A percentile compares a stretch with the other conserved stretches of the same genome.
phyloP scores from a whole-genome alignment of 768 basidiomycete genomes.

The Termitomyces sp. region DNA sequence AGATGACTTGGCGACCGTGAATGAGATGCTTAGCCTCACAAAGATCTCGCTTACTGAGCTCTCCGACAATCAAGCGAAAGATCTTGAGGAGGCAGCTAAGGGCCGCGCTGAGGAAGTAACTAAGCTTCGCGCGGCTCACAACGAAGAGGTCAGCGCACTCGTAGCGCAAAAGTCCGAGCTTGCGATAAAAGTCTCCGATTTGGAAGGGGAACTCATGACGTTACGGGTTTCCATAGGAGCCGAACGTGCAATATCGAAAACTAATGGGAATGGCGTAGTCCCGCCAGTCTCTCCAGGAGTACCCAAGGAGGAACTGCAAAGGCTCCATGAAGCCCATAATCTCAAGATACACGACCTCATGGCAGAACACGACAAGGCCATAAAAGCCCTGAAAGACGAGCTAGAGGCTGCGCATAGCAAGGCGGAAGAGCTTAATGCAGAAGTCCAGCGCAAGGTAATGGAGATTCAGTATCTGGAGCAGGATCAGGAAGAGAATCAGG shows the following conservation, averaged over 20 bases:
- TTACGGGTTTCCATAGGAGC: constrained; percentile 51
- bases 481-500: constrained; percentile 73
- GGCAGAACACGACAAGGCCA: constrained; percentile 58
- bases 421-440: constrained; percentile 53
- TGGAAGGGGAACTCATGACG: constrained; percentile 75
- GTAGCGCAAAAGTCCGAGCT: constrained; percentile 62
- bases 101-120: constrained; percentile 68
- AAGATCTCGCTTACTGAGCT: constrained; percentile 70
- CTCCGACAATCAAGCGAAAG: constrained; percentile 62
- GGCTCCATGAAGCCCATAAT: constrained; percentile 81
- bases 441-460: constrained; percentile 69
- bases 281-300: constrained; percentile 45
- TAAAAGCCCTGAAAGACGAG: constrained; percentile 51
- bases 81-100: constrained; percentile 74
- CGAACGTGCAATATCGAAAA: constrained; percentile 48
- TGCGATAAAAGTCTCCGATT: constrained; percentile 59
- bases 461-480: constrained; percentile 78
- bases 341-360: constrained; percentile 73
- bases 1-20: constrained; percentile 64
- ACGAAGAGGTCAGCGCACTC: constrained; percentile 55
- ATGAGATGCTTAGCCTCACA: constrained; percentile 63
- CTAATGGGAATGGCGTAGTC: constrained; percentile 43
- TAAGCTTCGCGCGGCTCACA: constrained; percentile 54
- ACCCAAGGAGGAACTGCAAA: constrained; percentile 73
- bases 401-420: constrained; percentile 48